Base-by-base conservation (phyloP, 495 filamentous ascomycete species). In the Staphylotrichum longicolle region DNA sequence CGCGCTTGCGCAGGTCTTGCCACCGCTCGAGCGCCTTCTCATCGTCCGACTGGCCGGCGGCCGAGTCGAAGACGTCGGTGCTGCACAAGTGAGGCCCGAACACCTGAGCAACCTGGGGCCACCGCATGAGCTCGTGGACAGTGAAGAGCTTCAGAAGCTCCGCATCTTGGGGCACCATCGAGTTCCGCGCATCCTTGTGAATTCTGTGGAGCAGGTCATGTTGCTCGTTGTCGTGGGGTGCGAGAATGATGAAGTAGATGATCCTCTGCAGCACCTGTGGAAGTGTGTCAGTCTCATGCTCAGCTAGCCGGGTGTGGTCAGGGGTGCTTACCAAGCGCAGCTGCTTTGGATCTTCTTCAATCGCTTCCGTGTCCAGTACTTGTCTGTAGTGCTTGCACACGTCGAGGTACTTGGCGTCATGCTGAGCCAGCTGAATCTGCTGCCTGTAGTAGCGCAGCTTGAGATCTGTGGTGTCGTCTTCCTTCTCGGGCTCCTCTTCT, bases 191-290 rank as follows among this genome's bases (percentile, higher is more conserved):
- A 68, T 91, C 88, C 65, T 80, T 77, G 73, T 91, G 85, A 69
- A 98, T 88, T 66, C 94, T 91, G 76, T 98, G 94, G 63, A 98
- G 83, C 51, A 98, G 89, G 64, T 98, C 94, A 68, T 91, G 93
- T 76, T 98, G 94, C 71, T 98, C 94, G 77, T 98, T 98, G 80
- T 97, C 93, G 77, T 98, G 91, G 10, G 95, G 93, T 8, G 94
- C 88, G 59, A 98, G 89, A 63, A 97, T 92, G 71, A 97, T 86
- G 78, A 95, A 98, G 80, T 94, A 98, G 76, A 98, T 90, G 67
- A 97, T 91, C 64, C 93, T 85, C 77, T 95, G 90, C 50, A 98
- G 85, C 37, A 89, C 85, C 92, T 72, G 56, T 33, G 4, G 30
- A 58, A 52, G 64, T 79, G 69, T 82, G 71, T 15, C 63, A 58